Conservation (phyloP, 345 rosid genomes). For the Alliaria petiolata region DNA sequence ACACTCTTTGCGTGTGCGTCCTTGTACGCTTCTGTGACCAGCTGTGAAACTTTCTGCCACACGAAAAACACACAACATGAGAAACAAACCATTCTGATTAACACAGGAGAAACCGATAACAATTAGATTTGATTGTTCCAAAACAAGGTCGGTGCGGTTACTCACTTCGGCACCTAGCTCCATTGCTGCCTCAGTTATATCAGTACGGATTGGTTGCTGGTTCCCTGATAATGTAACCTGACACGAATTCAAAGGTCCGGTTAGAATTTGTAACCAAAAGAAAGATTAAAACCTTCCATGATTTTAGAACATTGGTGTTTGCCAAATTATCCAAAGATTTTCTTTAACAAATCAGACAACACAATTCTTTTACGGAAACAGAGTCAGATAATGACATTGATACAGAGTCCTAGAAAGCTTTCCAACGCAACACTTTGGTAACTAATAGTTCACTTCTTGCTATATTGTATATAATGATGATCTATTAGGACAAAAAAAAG, state of each 20-base stretch:
- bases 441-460: too few relatives aligned
- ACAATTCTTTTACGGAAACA: neutral
- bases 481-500: neutral
- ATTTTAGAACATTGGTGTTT: too few relatives aligned
- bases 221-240: slow-evolving; percentile 87
- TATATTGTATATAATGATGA: too few relatives aligned
- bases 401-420: too few relatives aligned
- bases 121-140: neutral
- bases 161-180: slow-evolving; percentile 87
- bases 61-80: slow-evolving; percentile 12
- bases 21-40: slow-evolving; percentile 89
- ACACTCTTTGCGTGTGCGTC: slow-evolving; percentile 96
- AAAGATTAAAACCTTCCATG: too few relatives aligned
- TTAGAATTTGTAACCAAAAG: neutral
- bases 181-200: slow-evolving; percentile 96
- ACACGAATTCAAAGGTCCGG: neutral
- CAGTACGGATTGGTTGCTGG: slow-evolving; percentile 87
- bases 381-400: too few relatives aligned
- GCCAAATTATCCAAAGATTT: too few relatives aligned
- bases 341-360: neutral
- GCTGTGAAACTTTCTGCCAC: slow-evolving; percentile 73
- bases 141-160: neutral
- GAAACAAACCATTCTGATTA: neutral
- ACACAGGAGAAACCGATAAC: neutral
- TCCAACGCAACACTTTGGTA: too few relatives aligned